A percentile compares a stretch with the other conserved stretches of the same genome.
Conservation (phyloP, 1,284 basidiomycete species). For the Lentinus polychrous region DNA sequence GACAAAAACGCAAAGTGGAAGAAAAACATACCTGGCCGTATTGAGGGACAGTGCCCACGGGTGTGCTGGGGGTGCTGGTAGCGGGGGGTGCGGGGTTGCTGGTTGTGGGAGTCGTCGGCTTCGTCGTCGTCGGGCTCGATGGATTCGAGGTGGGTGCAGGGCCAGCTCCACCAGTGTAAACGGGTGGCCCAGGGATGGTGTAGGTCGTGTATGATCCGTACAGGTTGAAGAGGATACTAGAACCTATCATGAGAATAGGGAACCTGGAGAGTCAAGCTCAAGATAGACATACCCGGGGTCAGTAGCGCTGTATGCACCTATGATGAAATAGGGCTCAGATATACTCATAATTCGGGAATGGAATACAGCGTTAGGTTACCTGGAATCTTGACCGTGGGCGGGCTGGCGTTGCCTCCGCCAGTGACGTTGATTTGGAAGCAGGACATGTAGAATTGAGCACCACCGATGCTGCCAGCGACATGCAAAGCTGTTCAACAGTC, state of each 20-base stretch:
- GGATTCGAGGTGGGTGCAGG: not conserved
- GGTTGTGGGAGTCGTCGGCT: not conserved
- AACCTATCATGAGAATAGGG: not conserved
- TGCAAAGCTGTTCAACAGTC: slow-evolving; percentile 32
- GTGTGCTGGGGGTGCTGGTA: not conserved
- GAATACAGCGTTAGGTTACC: not conserved
- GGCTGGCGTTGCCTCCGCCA: slow-evolving; percentile 4
- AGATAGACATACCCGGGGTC: slow-evolving; percentile 29
- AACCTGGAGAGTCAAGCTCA: not conserved
- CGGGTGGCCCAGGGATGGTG: slow-evolving; percentile 11
- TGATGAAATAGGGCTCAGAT: slow-evolving; percentile 35
- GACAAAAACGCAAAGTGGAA: not conserved
- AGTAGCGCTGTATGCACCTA: slow-evolving; percentile 36
- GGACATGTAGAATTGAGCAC: slow-evolving; percentile 46
- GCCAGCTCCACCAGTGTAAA: slow-evolving; percentile 3
- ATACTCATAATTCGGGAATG: no score
- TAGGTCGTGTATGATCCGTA: slow-evolving; percentile 32
- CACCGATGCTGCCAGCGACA: slow-evolving; percentile 35
- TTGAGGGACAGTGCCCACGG: not conserved
- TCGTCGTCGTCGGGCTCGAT: not conserved
- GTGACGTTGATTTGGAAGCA: slow-evolving; percentile 42
- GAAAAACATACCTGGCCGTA: slow-evolving; percentile 1
- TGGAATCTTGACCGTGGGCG: not conserved
- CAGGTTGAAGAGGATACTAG: slow-evolving; percentile 33
- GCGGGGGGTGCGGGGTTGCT: not conserved